Conservation (phyloP, 2,329 filamentous ascomycete species). For the Cladosporium sp. region DNA sequence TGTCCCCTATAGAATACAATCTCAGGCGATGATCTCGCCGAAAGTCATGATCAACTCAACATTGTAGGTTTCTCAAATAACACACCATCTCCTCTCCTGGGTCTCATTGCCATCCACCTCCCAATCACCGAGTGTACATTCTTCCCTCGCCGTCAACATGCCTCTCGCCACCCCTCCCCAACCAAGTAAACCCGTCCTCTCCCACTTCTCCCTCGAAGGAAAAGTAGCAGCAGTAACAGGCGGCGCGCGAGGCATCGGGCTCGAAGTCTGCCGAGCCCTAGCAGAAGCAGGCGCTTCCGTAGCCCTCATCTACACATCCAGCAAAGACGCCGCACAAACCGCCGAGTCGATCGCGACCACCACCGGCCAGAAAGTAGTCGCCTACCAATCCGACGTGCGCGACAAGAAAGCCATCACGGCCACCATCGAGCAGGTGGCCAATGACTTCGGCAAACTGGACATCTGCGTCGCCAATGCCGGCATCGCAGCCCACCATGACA, state of each 20-base stretch:
- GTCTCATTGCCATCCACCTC: background rate
- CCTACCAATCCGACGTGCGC: constrained; percentile 47
- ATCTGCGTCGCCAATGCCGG: constrained; percentile 77
- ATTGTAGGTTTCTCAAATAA: background rate
- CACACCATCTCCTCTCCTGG: background rate
- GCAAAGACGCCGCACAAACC: constrained; percentile 30
- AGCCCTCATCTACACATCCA: constrained; percentile 42
- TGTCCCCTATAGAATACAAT: too few species aligned
- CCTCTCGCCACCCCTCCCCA: constrained; percentile 22
- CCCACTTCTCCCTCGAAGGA: constrained; percentile 30
- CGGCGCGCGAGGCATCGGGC: constrained; percentile 32
- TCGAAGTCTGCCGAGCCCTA: constrained; percentile 30
- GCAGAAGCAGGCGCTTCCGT: constrained; percentile 41
- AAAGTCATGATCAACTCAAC: background rate
- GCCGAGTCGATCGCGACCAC: constrained; percentile 29
- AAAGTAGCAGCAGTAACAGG: constrained; percentile 35
- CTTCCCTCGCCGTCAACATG: constrained; percentile 12
- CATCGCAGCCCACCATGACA: constrained; percentile 40
- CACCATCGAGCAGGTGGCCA: constrained; percentile 39
- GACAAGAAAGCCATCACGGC: constrained; percentile 39
- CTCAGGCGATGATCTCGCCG: too few species aligned
- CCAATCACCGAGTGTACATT: background rate
- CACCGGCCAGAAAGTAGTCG: constrained; percentile 33
- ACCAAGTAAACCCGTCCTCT: constrained; percentile 17
- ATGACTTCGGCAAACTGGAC: constrained; percentile 71